Evolutionary conservation across 768 basidiomycete species (phyloP).

Genomic region (Phylloporus rhodoxanthus): DNA sequence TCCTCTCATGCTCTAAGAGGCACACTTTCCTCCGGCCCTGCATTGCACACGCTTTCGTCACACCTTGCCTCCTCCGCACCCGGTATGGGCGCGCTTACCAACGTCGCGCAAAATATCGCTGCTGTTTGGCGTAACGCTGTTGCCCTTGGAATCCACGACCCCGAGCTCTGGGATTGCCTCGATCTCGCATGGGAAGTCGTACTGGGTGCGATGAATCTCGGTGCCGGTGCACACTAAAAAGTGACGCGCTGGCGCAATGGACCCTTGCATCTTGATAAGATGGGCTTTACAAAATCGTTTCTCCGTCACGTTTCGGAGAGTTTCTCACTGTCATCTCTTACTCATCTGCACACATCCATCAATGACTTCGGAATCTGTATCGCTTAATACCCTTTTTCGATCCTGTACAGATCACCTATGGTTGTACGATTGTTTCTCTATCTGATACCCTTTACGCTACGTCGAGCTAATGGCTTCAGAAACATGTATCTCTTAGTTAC

Average conservation of each 20-base stretch:
- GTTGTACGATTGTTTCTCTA: slow-evolving; percentile 15
- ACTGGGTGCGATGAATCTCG: slow-evolving; percentile 52
- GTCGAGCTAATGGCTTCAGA: slow-evolving; percentile 23
- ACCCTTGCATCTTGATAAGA: slow-evolving; percentile 16
- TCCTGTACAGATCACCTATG: slow-evolving; percentile 17
- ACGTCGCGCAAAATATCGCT: slow-evolving; percentile 44
- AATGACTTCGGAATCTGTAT: slow-evolving; percentile 26
- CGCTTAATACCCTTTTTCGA: slow-evolving; percentile 13
- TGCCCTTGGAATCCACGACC: slow-evolving; percentile 62
- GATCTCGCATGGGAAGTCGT: slow-evolving; percentile 65
- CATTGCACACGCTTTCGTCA: slow-evolving; percentile 50
- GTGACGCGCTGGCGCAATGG: slow-evolving; percentile 19
- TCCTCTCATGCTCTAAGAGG: slow-evolving; percentile 32
- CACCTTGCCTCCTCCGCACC: slow-evolving; percentile 47
- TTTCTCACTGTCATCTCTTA: slow-evolving; percentile 25
- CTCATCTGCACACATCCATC: slow-evolving; percentile 17
- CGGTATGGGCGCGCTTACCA: slow-evolving; percentile 41
- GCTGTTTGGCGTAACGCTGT: slow-evolving; percentile 71
- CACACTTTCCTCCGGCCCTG: slow-evolving; percentile 42
- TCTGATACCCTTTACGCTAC: slow-evolving; percentile 29
- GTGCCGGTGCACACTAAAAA: slow-evolving; percentile 36
- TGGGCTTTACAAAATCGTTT: slow-evolving; percentile 4
- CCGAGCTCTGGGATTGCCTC: slow-evolving; percentile 59
- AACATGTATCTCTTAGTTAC: slow-evolving; percentile 28
- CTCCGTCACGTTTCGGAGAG: slow-evolving; percentile 7